These are phyloP conservation scores for Raphanus hybrid DNA, from an alignment of 441 rosid species.

Conservation along the genomic window DNA sequence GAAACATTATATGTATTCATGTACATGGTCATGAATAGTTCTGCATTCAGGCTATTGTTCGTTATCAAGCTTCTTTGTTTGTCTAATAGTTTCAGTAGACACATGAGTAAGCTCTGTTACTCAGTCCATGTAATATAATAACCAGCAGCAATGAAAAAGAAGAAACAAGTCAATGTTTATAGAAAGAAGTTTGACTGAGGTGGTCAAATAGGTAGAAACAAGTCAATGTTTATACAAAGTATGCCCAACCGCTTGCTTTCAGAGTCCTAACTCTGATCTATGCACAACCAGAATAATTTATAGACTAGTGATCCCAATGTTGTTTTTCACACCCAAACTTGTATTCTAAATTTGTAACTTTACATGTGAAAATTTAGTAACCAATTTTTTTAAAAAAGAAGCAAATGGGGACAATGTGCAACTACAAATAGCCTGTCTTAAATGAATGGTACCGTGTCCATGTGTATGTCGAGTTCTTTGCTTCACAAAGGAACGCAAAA, in stretches of 20 bases:
- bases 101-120: background rate
- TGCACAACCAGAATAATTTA: background rate
- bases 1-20: no score
- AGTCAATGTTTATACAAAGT: no score
- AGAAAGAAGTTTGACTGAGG: background rate
- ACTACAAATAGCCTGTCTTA: background rate
- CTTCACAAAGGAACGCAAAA: no score
- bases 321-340: background rate
- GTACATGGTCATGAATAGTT: no score
- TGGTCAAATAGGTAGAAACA: background rate
- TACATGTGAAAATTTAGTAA: background rate
- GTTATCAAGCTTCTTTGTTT: background rate
- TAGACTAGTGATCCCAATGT: background rate
- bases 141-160: background rate
- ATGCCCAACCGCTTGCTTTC: background rate
- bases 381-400: background rate
- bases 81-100: background rate
- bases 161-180: background rate
- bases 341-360: background rate
- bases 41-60: no score
- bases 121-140: background rate
- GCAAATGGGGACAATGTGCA: background rate
- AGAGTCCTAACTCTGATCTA: no score
- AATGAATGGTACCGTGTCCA: background rate
- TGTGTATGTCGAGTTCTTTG: background rate